Evolutionary conservation across 2,329 filamentous ascomycete species (phyloP).

Genomic region (Leptosphaerulina australis): DNA sequence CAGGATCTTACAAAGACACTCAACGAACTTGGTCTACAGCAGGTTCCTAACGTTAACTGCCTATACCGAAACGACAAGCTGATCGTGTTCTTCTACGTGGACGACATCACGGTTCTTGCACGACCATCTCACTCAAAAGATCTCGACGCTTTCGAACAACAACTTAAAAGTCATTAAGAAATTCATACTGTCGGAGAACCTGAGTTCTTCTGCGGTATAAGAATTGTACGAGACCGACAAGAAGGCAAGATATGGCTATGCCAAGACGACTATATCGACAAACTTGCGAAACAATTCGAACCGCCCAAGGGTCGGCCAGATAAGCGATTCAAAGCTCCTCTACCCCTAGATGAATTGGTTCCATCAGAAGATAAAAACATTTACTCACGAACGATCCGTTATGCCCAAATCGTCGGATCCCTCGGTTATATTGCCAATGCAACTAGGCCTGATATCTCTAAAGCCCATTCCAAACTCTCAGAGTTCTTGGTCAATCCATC

Average conservation of each 20-base stretch:
- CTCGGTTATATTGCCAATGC: conserved; percentile 20
- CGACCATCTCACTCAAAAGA: too few species aligned
- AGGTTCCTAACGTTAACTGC: neutral
- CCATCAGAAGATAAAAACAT: neutral
- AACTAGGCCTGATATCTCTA: conserved; percentile 25
- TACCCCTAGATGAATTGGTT: neutral
- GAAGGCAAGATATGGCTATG: neutral
- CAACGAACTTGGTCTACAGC: neutral
- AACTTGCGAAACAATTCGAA: neutral
- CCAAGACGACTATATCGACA: neutral
- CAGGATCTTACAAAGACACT: conserved; percentile 6
- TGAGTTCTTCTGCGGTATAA: too few species aligned
- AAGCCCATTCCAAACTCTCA: conserved; percentile 24
- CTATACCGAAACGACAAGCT: neutral
- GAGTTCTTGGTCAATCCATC: too few species aligned
- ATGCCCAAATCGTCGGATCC: conserved; percentile 14
- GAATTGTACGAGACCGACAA: neutral
- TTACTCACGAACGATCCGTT: neutral
- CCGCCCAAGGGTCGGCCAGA: neutral
- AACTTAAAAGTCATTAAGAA: neutral
- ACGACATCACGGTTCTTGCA: neutral
- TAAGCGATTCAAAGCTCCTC: too few species aligned
- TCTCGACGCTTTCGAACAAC: neutral
- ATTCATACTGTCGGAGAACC: too few species aligned
- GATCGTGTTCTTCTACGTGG: neutral